A percentile compares a stretch with the other conserved stretches of the same genome.
Conservation (phyloP, 805 yeast species). For the Diddensiella caesifluorescens region DNA sequence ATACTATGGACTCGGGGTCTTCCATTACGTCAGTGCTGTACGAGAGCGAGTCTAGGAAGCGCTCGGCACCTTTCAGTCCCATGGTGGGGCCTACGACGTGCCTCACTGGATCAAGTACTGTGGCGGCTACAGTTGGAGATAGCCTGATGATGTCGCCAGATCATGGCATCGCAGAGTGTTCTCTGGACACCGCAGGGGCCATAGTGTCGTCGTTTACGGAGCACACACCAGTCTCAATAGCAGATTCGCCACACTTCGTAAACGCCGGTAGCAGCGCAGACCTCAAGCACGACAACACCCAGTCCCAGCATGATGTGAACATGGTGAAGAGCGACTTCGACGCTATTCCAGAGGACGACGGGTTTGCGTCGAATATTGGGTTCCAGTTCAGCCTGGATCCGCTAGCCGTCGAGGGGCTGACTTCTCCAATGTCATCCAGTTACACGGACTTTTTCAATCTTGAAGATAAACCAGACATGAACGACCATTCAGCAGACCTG, state of each 20-base stretch:
- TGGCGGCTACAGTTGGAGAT: conserved; percentile 1
- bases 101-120: conserved; percentile 4
- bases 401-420: conserved; percentile 44
- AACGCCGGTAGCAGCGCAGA: neutral
- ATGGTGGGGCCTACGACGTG: conserved; percentile 6
- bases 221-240: conserved; percentile 7
- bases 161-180: conserved; percentile 6
- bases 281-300: no score
- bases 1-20: neutral
- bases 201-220: conserved; percentile 7
- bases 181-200: neutral
- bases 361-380: conserved; percentile 15
- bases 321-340: no score
- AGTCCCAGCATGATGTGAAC: no score
- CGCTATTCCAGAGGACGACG: no score
- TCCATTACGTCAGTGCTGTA: conserved; percentile 4
- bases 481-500: no score
- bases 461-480: neutral
- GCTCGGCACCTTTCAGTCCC: conserved; percentile 10
- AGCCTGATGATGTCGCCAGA: conserved; percentile 10
- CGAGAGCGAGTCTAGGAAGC: conserved; percentile 1
- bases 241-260: conserved; percentile 7
- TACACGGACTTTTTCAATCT: conserved; percentile 16
- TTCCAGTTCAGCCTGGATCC: conserved; percentile 42
- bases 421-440: conserved; percentile 13